Base-by-base conservation (phyloP, 1,284 basidiomycete species). In the Veloboletus limbatus region DNA sequence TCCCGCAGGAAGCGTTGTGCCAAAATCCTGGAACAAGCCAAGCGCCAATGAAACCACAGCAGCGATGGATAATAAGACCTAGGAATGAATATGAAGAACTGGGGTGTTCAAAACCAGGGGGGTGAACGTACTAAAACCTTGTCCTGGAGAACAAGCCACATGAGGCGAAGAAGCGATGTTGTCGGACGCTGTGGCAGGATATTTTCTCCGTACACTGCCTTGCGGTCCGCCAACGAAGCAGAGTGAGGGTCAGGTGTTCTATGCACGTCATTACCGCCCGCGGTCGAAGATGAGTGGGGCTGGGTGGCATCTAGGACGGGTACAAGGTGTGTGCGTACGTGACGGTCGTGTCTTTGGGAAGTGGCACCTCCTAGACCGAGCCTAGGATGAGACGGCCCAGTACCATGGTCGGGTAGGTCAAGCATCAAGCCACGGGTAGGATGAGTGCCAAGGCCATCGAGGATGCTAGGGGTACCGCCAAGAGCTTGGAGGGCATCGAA, bases 91-190 rank as follows among this genome's bases (percentile, higher is more conserved):
- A 17, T 59, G 45, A 50, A 54, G 38, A 9, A 27, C 40, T 4
- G 27, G 25, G 7, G 3, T 14, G 14, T 11, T 11, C 17, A 37
- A 39, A 36, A 27, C 27, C 2, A 59, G 8, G 11, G 18, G 2
- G 9, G 27, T 8, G 21, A n/a, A 76, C 87, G 57, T 54, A 90
- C 89, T 68, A 97, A 71, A 55, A 97, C 91, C 73, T 95, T 97
- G 71, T 98, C 96, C 70, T 96, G 92, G 62, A 97, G 74, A 2
- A 96, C 95, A 27, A 89, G 70, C 89, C 89, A 97, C 92, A 97
- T 97, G 32, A 99, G 77, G 54, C 78, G 73, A 35, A 93, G 72
- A 16, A 99, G 73, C 22, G 79, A 81, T 71, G 97, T 98, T 54
- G 80, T 82, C 47, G 81, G 76, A 32, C 91, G 81, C 6, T 71